phyloP scores from a whole-genome alignment of 2,329 filamentous ascomycete genomes.

The Zymoseptoria passerinii region DNA sequence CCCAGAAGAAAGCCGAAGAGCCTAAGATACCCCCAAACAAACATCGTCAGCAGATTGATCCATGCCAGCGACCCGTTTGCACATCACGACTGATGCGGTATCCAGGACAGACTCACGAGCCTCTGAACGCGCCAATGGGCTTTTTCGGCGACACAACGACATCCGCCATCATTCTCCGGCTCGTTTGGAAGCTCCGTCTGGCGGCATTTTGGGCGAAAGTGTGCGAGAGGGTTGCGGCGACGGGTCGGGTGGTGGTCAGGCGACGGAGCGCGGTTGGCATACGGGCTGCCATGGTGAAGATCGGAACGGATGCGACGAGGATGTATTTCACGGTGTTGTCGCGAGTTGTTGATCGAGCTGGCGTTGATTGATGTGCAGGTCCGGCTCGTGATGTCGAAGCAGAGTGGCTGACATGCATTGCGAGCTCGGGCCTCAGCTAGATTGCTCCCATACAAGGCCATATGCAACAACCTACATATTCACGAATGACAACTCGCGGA shows the following conservation, averaged over 20 bases:
- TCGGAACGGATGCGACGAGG: neutral
- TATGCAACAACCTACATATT: no score
- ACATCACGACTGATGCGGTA: neutral
- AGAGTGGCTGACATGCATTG: neutral
- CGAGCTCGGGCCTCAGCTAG: neutral
- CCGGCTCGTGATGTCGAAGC: neutral
- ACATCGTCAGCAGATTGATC: constrained; percentile 3
- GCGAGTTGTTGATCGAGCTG: constrained; percentile 9
- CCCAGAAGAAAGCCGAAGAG: constrained; percentile 88
- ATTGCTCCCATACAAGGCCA: neutral
- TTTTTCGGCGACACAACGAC: constrained; percentile 46
- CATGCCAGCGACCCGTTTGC: neutral
- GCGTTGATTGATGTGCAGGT: constrained; percentile 7
- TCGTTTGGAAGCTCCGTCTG: constrained; percentile 34
- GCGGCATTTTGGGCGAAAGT: constrained; percentile 6
- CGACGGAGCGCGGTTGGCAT: neutral
- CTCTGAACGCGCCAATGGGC: constrained; percentile 62
- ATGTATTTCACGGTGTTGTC: constrained; percentile 3
- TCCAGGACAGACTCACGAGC: constrained; percentile 50
- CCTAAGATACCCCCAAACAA: constrained; percentile 39
- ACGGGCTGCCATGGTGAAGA: neutral
- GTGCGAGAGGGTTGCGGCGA: constrained; percentile 4
- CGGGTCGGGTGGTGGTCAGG: neutral
- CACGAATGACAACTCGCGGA: no score
- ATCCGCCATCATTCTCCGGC: constrained; percentile 14